Evolutionary conservation across 306 rosid species (phyloP).

Genomic region (Quillaja saponaria): DNA sequence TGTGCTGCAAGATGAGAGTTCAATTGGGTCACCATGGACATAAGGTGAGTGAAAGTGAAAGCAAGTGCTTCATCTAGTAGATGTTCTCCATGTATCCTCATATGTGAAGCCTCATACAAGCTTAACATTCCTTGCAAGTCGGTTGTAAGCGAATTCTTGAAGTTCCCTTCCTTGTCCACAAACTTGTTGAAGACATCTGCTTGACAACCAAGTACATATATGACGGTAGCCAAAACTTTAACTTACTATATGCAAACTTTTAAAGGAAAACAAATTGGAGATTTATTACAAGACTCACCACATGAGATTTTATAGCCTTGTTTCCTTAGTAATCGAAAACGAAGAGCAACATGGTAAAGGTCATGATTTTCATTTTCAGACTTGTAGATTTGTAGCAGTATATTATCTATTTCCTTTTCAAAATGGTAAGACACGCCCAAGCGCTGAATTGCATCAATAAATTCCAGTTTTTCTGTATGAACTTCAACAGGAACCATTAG

Average conservation of each 20-base stretch:
- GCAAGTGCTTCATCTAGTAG: slow-evolving; percentile 19
- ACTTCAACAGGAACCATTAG: background rate
- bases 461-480: background rate
- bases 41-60: background rate
- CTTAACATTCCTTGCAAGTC: background rate
- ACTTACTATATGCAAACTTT: too few species aligned
- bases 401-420: slow-evolving; percentile 28
- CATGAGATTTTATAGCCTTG: slow-evolving; percentile 33
- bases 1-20: slow-evolving; percentile 18
- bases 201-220: background rate
- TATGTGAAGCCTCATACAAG: slow-evolving; percentile 22
- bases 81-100: slow-evolving; percentile 5
- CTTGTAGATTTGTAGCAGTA: slow-evolving; percentile 15
- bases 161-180: background rate
- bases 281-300: slow-evolving; percentile 9
- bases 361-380: slow-evolving; percentile 2
- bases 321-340: slow-evolving; percentile 46
- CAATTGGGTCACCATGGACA: background rate
- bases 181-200: slow-evolving; percentile 3
- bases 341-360: slow-evolving; percentile 33
- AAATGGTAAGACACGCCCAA: slow-evolving; percentile 40
- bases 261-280: too few species aligned
- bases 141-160: background rate
- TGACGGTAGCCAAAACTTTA: too few species aligned
- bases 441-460: slow-evolving; percentile 42